Evolutionary conservation across 352 stramenopile genomes (phyloP).

Genomic region (Discostella stelligera): DNA sequence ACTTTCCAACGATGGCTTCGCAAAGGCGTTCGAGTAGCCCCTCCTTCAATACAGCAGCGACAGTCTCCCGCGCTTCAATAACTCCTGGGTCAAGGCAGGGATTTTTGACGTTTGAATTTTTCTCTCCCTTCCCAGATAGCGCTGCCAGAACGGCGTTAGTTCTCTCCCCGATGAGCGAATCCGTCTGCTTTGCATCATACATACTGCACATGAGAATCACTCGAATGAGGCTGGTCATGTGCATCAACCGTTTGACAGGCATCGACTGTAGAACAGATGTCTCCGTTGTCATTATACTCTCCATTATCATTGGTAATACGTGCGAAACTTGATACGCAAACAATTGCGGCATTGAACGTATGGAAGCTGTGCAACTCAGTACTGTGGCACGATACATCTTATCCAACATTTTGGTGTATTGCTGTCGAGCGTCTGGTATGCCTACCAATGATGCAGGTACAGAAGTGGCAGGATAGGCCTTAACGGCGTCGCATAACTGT

Average conservation of each 20-base stretch:
- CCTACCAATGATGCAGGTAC: not conserved
- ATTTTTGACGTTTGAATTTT: slow-evolving; percentile 1
- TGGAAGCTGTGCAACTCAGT: slow-evolving; percentile 13
- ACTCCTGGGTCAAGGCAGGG: slow-evolving; percentile 14
- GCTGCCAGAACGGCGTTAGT: slow-evolving; percentile 28
- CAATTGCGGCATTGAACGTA: slow-evolving; percentile 14
- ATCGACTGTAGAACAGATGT: slow-evolving; percentile 17
- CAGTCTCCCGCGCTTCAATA: slow-evolving; percentile 14
- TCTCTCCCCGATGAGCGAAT: not conserved
- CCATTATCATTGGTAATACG: slow-evolving; percentile 20
- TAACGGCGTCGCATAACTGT: slow-evolving; percentile 22
- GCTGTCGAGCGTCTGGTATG: slow-evolving; percentile 1
- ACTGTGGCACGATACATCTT: slow-evolving; percentile 36
- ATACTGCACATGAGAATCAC: slow-evolving; percentile 10
- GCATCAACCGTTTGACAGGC: slow-evolving; percentile 39
- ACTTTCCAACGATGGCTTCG: slow-evolving; percentile 35
- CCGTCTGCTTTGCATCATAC: slow-evolving; percentile 23
- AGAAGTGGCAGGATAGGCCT: slow-evolving; percentile 5
- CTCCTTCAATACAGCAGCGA: slow-evolving; percentile 16
- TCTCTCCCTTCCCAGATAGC: slow-evolving; percentile 9
- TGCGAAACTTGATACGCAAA: slow-evolving; percentile 25
- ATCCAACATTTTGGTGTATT: slow-evolving; percentile 21
- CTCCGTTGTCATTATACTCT: slow-evolving; percentile 22
- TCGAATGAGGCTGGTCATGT: slow-evolving; percentile 24
- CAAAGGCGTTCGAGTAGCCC: slow-evolving; percentile 29